Conservation (phyloP, 192 early-diverging fungal genomes). For the Jimgerdemannia flammicorona region DNA sequence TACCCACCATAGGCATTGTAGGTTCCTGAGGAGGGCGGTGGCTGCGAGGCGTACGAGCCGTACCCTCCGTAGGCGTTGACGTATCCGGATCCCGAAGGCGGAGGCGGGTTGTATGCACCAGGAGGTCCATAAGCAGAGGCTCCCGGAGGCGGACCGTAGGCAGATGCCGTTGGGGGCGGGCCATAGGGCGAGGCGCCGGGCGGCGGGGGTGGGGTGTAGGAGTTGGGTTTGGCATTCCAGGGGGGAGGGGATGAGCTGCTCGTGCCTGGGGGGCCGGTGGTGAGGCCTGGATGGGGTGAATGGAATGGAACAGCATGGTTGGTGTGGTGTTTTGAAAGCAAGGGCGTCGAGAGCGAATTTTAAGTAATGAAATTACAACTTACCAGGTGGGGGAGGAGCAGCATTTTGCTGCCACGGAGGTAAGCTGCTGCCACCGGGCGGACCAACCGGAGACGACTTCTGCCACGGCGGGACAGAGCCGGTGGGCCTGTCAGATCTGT, state of each 20-base stretch:
- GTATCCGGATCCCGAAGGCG: constrained; percentile 4
- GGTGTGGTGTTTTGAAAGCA: background rate
- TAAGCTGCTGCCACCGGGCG: constrained; percentile 9
- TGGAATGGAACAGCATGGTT: background rate
- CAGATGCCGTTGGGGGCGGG: background rate
- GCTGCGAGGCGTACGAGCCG: background rate
- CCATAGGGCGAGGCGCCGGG: background rate
- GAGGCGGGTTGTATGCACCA: constrained; percentile 1
- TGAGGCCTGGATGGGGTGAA: constrained; percentile 11
- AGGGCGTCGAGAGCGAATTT: background rate
- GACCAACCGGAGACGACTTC: constrained; percentile 14
- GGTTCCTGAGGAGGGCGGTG: background rate
- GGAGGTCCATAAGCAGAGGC: constrained; percentile 7
- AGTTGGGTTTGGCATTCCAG: constrained; percentile 8
- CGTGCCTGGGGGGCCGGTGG: constrained; percentile 5
- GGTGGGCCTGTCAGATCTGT: background rate
- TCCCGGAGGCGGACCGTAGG: constrained; percentile 7
- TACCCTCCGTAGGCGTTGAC: constrained; percentile 2
- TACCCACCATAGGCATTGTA: constrained; percentile 8
- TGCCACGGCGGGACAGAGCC: constrained; percentile 32
- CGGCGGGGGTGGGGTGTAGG: constrained; percentile 14
- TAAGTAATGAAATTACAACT: too few relatives aligned
- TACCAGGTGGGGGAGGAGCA: background rate
- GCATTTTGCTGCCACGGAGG: constrained; percentile 34
- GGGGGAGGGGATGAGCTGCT: background rate